Evolutionary conservation across 352 stramenopile species (phyloP).

Genomic region (Globisporangium barbulae): DNA sequence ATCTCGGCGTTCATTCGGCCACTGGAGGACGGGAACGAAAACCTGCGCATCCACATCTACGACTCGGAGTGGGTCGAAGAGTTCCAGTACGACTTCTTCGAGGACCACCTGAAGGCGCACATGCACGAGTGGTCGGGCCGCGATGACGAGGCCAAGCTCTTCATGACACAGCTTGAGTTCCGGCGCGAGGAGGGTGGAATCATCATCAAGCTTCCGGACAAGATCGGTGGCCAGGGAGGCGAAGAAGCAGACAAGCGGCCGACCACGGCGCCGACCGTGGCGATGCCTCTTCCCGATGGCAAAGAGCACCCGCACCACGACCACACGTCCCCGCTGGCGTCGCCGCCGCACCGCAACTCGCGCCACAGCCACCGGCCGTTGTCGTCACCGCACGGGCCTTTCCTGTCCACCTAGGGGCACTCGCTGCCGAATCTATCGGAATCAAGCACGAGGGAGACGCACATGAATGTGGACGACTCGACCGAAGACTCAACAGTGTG

Average conservation of each 20-base stretch:
- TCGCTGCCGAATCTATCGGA: conserved; percentile 7
- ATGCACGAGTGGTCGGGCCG: conserved; percentile 33
- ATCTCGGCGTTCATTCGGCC: conserved; percentile 65
- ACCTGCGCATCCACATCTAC: conserved; percentile 67
- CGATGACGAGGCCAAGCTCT: conserved; percentile 37
- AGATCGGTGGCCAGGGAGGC: conserved; percentile 22
- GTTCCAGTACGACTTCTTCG: conserved; percentile 73
- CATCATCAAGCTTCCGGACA: conserved; percentile 69
- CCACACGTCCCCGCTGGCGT: background rate
- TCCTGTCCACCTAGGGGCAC: background rate
- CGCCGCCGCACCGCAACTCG: conserved; percentile 9
- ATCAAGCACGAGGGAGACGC: background rate
- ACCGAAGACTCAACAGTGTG: background rate
- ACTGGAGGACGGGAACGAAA: conserved; percentile 72
- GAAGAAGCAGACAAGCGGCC: background rate
- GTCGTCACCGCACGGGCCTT: background rate
- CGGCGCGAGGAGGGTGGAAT: conserved; percentile 55
- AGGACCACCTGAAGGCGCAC: conserved; percentile 60
- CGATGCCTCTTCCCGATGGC: background rate
- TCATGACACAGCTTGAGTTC: conserved; percentile 57
- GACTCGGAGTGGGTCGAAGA: conserved; percentile 67
- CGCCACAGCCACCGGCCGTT: conserved; percentile 12
- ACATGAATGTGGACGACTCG: background rate
- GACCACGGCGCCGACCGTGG: background rate
- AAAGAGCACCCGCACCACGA: conserved; percentile 12